Evolutionary conservation across 768 basidiomycete genomes (phyloP).

Genomic region (Boletus insuetus): DNA sequence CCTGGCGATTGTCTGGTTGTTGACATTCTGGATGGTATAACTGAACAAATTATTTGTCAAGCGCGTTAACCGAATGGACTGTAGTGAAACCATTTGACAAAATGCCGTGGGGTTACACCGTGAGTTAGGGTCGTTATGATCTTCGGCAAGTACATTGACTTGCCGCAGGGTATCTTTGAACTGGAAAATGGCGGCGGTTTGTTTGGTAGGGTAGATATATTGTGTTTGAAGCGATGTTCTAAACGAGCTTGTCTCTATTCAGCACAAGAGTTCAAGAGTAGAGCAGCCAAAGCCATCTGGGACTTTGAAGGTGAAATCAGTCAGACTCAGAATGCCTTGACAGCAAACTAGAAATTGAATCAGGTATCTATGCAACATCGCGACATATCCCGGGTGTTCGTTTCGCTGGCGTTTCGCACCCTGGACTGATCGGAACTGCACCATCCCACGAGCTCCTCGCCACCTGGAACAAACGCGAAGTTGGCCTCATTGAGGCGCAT

Average conservation of each 20-base stretch:
- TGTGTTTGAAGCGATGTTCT: background rate
- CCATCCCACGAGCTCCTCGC: constrained; percentile 70
- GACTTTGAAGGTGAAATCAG: constrained; percentile 56
- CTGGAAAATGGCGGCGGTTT: constrained; percentile 70
- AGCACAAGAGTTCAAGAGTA: constrained; percentile 68
- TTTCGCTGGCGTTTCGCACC: constrained; percentile 76
- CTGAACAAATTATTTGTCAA: background rate
- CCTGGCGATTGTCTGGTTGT: constrained; percentile 80
- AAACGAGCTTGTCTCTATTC: background rate
- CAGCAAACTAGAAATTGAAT: background rate
- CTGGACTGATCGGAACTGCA: constrained; percentile 74
- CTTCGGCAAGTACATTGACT: background rate
- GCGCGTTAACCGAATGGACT: background rate
- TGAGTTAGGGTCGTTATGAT: constrained; percentile 21
- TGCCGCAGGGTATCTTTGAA: constrained; percentile 66
- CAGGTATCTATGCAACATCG: constrained; percentile 69
- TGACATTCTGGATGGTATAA: constrained; percentile 70
- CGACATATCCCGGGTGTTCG: constrained; percentile 78
- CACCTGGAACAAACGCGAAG: constrained; percentile 74
- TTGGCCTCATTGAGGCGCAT: constrained; percentile 55
- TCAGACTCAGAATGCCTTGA: background rate
- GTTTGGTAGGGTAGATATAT: constrained; percentile 46
- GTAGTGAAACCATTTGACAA: constrained; percentile 64
- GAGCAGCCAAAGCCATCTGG: constrained; percentile 79
- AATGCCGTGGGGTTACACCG: constrained; percentile 83